These are phyloP conservation scores for Umbellularia californica DNA, from an alignment of 164 flowering plant genomes.

Conservation along the genomic window DNA sequence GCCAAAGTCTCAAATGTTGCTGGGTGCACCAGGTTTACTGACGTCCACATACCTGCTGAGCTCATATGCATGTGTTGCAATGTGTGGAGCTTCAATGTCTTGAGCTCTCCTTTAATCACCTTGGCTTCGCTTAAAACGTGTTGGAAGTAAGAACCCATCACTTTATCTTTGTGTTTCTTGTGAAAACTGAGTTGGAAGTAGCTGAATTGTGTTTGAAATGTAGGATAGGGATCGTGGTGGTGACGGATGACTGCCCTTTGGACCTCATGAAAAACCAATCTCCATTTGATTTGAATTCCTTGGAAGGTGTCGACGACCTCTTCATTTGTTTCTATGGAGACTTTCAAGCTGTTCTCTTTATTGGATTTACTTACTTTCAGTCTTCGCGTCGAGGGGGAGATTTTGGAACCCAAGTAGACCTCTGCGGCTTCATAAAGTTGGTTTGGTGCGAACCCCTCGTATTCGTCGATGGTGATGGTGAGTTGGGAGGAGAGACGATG, in stretches of 20 bases:
- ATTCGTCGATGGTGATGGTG: slow-evolving; percentile 26
- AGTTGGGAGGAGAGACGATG: slow-evolving; percentile 32
- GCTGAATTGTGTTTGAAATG: slow-evolving; percentile 12
- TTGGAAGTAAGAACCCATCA: slow-evolving; percentile 33
- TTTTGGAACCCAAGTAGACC: slow-evolving; percentile 16
- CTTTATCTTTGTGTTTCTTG: slow-evolving; percentile 33
- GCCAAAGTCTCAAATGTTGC: slow-evolving; percentile 58
- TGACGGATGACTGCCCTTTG: neutral
- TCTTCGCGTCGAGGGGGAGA: slow-evolving; percentile 1
- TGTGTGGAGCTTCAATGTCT: slow-evolving; percentile 29
- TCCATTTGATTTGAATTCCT: slow-evolving; percentile 16
- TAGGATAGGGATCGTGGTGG: neutral
- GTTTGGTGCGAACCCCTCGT: slow-evolving; percentile 16
- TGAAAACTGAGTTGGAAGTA: slow-evolving; percentile 25
- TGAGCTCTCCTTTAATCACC: slow-evolving; percentile 20
- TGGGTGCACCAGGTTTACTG: slow-evolving; percentile 44
- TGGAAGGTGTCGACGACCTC: slow-evolving; percentile 18
- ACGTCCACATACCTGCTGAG: slow-evolving; percentile 7
- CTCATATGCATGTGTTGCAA: neutral
- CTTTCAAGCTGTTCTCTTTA: slow-evolving; percentile 1
- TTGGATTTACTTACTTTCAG: slow-evolving; percentile 8
- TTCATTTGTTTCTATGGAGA: slow-evolving; percentile 13
- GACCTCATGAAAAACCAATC: neutral
- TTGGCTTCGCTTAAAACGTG: slow-evolving; percentile 23
- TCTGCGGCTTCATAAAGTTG: slow-evolving; percentile 22